Evolutionary conservation across 2,329 filamentous ascomycete species (phyloP).

Genomic region (Hypomyces rosellus): DNA sequence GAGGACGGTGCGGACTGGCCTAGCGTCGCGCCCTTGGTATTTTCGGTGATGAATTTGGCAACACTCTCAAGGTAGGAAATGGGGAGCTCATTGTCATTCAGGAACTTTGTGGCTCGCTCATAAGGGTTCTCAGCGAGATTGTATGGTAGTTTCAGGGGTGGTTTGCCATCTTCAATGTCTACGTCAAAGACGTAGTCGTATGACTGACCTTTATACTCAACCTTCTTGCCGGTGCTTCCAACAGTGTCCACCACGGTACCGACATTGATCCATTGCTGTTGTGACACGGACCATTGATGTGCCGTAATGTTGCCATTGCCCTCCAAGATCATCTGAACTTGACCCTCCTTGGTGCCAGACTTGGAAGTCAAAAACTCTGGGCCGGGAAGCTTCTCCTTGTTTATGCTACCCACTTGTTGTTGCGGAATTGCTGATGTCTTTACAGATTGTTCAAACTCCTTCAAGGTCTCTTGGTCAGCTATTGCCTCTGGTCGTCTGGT

Average conservation of each 20-base stretch:
- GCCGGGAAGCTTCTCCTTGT: conserved; percentile 86
- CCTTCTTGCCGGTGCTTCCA: conserved; percentile 73
- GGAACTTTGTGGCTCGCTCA: conserved; percentile 84
- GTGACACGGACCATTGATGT: conserved; percentile 73
- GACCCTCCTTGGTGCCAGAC: conserved; percentile 89
- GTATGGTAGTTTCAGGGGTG: conserved; percentile 86
- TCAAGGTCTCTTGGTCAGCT: conserved; percentile 61
- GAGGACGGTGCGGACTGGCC: conserved; percentile 51
- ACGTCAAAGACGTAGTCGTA: conserved; percentile 98
- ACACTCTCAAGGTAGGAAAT: conserved; percentile 85
- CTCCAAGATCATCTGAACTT: conserved; percentile 87
- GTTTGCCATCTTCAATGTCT: conserved; percentile 90
- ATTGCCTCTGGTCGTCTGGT: conserved; percentile 63
- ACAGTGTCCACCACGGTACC: conserved; percentile 92
- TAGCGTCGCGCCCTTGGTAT: conserved; percentile 81
- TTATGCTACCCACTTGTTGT: conserved; percentile 74
- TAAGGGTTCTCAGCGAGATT: conserved; percentile 91
- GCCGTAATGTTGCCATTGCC: conserved; percentile 75
- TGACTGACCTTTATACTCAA: conserved; percentile 72
- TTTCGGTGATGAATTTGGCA: conserved; percentile 84
- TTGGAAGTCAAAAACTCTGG: conserved; percentile 79
- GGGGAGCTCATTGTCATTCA: conserved; percentile 81
- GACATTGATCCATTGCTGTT: conserved; percentile 75
- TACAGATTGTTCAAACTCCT: conserved; percentile 75
- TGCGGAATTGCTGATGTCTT: conserved; percentile 80